These are phyloP conservation scores for Ampelomyces quisqualis DNA, from an alignment of 2,329 filamentous ascomycete species.

Conservation along the genomic window DNA sequence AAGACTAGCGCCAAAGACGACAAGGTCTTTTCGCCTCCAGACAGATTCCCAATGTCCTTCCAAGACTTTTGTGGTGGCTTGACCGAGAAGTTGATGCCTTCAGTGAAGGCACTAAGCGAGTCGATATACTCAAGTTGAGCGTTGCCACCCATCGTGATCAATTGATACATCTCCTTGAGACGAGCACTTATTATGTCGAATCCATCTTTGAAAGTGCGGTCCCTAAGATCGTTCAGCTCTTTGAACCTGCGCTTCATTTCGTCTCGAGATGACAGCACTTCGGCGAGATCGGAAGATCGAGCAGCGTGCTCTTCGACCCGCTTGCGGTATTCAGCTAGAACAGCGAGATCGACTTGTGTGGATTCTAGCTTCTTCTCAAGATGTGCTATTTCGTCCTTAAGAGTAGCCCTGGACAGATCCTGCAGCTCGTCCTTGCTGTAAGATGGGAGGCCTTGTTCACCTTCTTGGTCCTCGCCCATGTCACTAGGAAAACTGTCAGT, in stretches of 20 bases:
- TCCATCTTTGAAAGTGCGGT: constrained; percentile 96
- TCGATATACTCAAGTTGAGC: constrained; percentile 97
- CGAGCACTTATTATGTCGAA: constrained; percentile 92
- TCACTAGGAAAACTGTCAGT: constrained; percentile 36
- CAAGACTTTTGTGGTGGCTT: constrained; percentile 99
- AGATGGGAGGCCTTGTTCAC: constrained; percentile 60
- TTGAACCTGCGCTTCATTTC: constrained; percentile 88
- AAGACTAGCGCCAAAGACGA: constrained; percentile 95
- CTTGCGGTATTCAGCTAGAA: constrained; percentile 84
- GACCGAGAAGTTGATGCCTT: constrained; percentile 94
- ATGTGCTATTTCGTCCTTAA: constrained; percentile 65
- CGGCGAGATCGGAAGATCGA: constrained; percentile 79
- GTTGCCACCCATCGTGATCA: constrained; percentile 99
- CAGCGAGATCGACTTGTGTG: constrained; percentile 81
- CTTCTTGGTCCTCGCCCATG: constrained; percentile 59
- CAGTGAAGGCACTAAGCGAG: constrained; percentile 91
- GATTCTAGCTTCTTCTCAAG: constrained; percentile 78
- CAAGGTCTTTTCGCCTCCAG: constrained; percentile 95
- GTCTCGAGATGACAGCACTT: constrained; percentile 76
- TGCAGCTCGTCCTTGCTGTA: constrained; percentile 72
- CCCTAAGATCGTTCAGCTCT: constrained; percentile 86
- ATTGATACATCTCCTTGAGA: constrained; percentile 99
- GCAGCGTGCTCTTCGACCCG: constrained; percentile 79
- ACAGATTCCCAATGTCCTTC: constrained; percentile 98
- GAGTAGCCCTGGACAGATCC: constrained; percentile 62